Evolutionary conservation across 1,284 basidiomycete species (phyloP).

Genomic region (Rhodotorula sp.): DNA sequence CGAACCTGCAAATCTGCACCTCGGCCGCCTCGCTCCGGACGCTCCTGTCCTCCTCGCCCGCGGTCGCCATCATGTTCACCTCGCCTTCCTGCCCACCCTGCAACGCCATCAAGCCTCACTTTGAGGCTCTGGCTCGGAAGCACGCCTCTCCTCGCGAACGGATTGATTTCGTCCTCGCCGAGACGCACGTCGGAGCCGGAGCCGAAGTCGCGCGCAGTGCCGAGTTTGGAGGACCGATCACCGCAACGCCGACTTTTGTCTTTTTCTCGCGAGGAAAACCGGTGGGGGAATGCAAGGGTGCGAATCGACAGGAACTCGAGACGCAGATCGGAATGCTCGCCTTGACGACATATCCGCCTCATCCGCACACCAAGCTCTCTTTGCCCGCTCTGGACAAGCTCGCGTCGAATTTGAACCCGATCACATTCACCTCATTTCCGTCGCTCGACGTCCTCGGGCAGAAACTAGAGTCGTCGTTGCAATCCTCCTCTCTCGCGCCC

Average conservation of each 20-base stretch:
- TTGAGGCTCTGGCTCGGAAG: conserved; percentile 44
- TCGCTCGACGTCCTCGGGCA: not conserved
- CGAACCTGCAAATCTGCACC: conserved; percentile 40
- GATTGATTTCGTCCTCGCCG: conserved; percentile 46
- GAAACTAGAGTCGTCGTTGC: conserved; percentile 2
- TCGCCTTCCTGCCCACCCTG: conserved; percentile 47
- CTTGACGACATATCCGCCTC: conserved; percentile 43
- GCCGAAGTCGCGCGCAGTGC: conserved; percentile 22
- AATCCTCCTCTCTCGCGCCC: not conserved
- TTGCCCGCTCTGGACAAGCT: conserved; percentile 35
- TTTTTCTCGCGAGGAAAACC: conserved; percentile 43
- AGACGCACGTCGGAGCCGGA: conserved; percentile 42
- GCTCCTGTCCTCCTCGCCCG: conserved; percentile 21
- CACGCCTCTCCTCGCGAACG: conserved; percentile 32
- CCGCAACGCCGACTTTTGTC: conserved; percentile 48
- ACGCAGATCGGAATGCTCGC: conserved; percentile 44
- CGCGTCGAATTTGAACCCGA: conserved; percentile 27
- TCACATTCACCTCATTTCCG: conserved; percentile 38
- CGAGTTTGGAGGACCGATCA: conserved; percentile 37
- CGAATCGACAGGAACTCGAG: conserved; percentile 45
- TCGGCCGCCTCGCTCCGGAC: conserved; percentile 42
- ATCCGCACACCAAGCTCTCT: conserved; percentile 39
- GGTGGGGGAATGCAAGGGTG: conserved; percentile 46
- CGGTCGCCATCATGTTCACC: conserved; percentile 48
- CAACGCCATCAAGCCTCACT: conserved; percentile 45